These are phyloP conservation scores for Entophlyctis luteolus DNA, from an alignment of 192 early-diverging fungal genomes.

Conservation along the genomic window DNA sequence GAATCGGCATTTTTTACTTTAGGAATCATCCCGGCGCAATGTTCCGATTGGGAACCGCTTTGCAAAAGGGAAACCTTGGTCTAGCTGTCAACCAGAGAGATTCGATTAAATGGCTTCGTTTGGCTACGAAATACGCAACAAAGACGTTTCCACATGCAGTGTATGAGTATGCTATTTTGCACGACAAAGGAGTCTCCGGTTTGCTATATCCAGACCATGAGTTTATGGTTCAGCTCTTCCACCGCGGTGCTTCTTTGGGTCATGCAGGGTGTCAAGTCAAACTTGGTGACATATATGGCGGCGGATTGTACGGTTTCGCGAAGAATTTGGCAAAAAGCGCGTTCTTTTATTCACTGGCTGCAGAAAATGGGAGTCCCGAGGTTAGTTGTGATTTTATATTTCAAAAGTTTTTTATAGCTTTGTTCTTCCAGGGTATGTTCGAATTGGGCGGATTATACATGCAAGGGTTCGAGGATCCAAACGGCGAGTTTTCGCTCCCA, in stretches of 20 bases:
- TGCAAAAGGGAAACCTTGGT: constrained; percentile 68
- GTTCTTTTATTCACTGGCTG: constrained; percentile 76
- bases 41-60: constrained; percentile 75
- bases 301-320: constrained; percentile 64
- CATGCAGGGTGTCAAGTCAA: constrained; percentile 70
- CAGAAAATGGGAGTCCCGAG: constrained; percentile 66
- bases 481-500: constrained; percentile 38
- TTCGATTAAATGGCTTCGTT: constrained; percentile 77
- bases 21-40: constrained; percentile 52
- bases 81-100: constrained; percentile 67
- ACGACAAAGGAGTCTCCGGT: constrained; percentile 65
- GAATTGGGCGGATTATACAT: constrained; percentile 83
- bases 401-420: background rate
- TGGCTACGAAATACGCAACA: constrained; percentile 69
- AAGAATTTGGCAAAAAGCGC: constrained; percentile 65
- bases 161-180: constrained; percentile 73
- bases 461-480: constrained; percentile 62
- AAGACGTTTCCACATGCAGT: constrained; percentile 68
- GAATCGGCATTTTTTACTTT: background rate
- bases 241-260: constrained; percentile 69
- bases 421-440: constrained; percentile 71
- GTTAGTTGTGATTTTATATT: constrained; percentile 14
- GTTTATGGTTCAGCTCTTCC: constrained; percentile 70
- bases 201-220: constrained; percentile 72
- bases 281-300: constrained; percentile 77